These are phyloP conservation scores for Dactylis glomerata DNA, from an alignment of 176 grass and related monocot species.

Conservation along the genomic window DNA sequence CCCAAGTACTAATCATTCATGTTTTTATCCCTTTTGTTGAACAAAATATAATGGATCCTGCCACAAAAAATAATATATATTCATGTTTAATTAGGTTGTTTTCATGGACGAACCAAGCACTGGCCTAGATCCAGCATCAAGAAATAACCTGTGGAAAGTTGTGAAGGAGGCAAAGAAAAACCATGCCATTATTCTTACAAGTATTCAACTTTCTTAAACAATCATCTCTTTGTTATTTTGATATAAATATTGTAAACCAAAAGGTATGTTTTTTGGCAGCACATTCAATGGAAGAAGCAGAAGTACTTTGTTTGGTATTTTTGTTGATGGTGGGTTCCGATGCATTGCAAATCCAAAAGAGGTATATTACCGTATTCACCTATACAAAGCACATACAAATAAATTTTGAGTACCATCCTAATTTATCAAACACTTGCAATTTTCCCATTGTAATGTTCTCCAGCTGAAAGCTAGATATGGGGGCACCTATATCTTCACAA, in stretches of 20 bases:
- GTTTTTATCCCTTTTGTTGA: not conserved
- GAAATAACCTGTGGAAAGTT: conserved; percentile 65
- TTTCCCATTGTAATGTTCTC: not conserved
- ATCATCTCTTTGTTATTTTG: not conserved
- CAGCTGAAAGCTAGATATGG: conserved; percentile 51
- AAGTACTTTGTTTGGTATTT: conserved; percentile 49
- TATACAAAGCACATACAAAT: not conserved
- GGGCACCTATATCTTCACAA: conserved; percentile 28
- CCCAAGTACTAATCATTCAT: conserved; percentile 38
- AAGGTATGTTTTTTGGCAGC: conserved; percentile 26
- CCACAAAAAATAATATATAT: not conserved
- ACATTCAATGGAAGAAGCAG: conserved; percentile 71
- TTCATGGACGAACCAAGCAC: too few species aligned
- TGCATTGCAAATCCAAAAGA: conserved; percentile 57
- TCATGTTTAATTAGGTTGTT: conserved; percentile 59
- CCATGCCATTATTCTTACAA: conserved; percentile 82
- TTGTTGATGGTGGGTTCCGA: conserved; percentile 40
- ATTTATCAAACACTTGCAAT: not conserved
- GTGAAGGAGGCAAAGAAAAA: conserved; percentile 74
- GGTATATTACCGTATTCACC: conserved; percentile 11
- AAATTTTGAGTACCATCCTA: not conserved
- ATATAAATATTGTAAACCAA: not conserved
- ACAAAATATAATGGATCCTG: not conserved
- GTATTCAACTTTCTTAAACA: conserved; percentile 36
- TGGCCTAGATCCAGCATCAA: conserved; percentile 87